Evolutionary conservation across 305 asterid genomes (phyloP), one percentile per base, ranked within the genome.

Genomic region (Fraxinus ornus): DNA sequence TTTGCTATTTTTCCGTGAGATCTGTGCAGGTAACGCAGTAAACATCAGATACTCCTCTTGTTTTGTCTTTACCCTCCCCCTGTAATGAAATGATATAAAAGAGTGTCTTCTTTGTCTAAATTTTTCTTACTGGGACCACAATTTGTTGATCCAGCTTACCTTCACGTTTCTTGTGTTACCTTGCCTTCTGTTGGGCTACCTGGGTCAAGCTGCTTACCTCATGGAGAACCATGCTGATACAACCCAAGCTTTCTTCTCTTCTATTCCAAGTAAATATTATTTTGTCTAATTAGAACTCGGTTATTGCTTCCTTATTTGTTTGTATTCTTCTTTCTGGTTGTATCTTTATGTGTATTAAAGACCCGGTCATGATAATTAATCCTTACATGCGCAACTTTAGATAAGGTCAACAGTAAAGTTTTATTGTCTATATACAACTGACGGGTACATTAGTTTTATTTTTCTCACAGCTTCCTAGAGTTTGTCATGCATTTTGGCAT

Each of bases 191-290:
- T 80, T 97, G 98, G 99, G 99, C 80, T 97, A 97, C 92, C 91
- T 97, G 86, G 99, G 99, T 85, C 99, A 97, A 92, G 99, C 99
- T 75, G 99, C 99, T 78, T 97, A 95, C 88, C 98, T 97, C 83
- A 91, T 97, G 99, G 97, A 90, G 90, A 92, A 95, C 86, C 98
- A 94, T 44, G 95, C 93, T 33, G 99, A 97, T 89, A 93, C 98
- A 74, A 95, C 98, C 75, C 98, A 97, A 89, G 98, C 98, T 85
- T 97, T 97, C 93, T 97, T 97, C 88, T 86, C 97, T 79, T 93
- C 98, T 84, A 91, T 92, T 84, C 99, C 99, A 89, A 92, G 99
- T 97, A 92, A 92, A 30, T 79, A 81, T 80, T 49, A 60, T 22
- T 26, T 80, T 79, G 79, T 78, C 85, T 83, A 82, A 75, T 21